Percentiles rank a stretch among this genome's conserved stretches.
phyloP scores from a whole-genome alignment of 352 stramenopile genomes.

The Globisporangium rhizosaccharum region DNA sequence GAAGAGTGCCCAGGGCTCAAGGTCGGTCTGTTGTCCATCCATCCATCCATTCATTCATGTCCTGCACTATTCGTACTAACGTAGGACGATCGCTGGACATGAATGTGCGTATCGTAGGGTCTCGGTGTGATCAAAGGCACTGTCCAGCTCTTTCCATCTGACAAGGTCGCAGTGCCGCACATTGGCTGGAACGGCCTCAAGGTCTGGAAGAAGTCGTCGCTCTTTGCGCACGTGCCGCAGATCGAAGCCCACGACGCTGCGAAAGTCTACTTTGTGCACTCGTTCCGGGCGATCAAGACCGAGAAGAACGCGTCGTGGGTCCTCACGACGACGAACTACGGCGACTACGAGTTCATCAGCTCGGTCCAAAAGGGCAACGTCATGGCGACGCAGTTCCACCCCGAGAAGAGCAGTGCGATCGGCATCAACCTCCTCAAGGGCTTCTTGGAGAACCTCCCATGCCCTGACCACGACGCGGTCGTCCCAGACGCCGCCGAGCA shows the following conservation, averaged over 20 bases:
- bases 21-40: slow-evolving; percentile 4
- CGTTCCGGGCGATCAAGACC: slow-evolving; percentile 82
- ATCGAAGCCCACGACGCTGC: slow-evolving; percentile 26
- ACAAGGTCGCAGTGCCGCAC: slow-evolving; percentile 89
- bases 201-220: slow-evolving; percentile 78
- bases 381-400: slow-evolving; percentile 98
- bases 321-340: slow-evolving; percentile 95
- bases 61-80: no score
- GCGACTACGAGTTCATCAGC: slow-evolving; percentile 90
- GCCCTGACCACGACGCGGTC: slow-evolving; percentile 35
- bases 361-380: slow-evolving; percentile 94
- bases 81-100: no score
- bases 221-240: slow-evolving; percentile 49
- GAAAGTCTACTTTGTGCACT: slow-evolving; percentile 98
- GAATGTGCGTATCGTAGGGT: slow-evolving; percentile 28
- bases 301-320: slow-evolving; percentile 89
- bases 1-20: slow-evolving; percentile 87
- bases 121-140: slow-evolving; percentile 92
- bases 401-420: slow-evolving; percentile 94
- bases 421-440: slow-evolving; percentile 92
- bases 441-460: slow-evolving; percentile 84
- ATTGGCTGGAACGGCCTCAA: slow-evolving; percentile 98
- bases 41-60: no score
- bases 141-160: slow-evolving; percentile 87
- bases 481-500: slow-evolving; percentile 26